Base-by-base conservation (phyloP, 768 basidiomycete species). In the Boletus rubescentipes region DNA sequence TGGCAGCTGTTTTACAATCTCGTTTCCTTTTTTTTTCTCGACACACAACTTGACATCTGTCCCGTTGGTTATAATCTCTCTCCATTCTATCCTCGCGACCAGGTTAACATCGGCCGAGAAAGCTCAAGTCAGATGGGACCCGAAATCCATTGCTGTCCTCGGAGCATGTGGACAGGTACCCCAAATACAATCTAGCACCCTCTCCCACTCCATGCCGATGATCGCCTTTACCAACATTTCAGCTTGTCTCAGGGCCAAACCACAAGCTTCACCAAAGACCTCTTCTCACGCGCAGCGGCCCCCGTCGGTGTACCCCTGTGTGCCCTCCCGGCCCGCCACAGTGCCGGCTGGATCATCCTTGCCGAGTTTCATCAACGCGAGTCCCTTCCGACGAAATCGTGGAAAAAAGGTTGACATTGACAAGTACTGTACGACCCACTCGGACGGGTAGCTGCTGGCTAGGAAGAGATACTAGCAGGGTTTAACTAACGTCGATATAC, bases 401-500 rank as follows among this genome's bases (percentile, higher is more conserved):
- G 52, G 49, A 56, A 51, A 46, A 23, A 44, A 23, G 31, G 9
- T 36, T 46, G 42, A 18, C 34, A 38, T 35, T 26, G 11, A 20
- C 38, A n/a, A n/a, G n/a, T n/a, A 37, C 36, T n/a, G 18, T 16
- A 16, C 38, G 21, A n/a, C 18, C 26, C 26, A 26, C 26, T 26
- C 26, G 26, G 26, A 4, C 26, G 26, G 26, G 26, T 26, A 4
- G 26, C 26, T 26, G 6, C 26, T 26, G 31, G 14, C 18, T 11
- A 41, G 2, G 21, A 51, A 38, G 31, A 32, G n/a, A 21, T 30
- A 16, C 2, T 16, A n/a, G 26, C 7, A 5, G 7, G 26, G 12
- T 7, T 11, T 59, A 35, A 26, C 16, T 3, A 34, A 62, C 32
- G 1, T 46, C 23, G 16, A 61, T 44, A 36, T 63, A 61, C 52